Percentiles rank a stretch among this genome's conserved stretches.
Evolutionary conservation across 75 land plant genomes (phyloP).

Genomic region (Selaginella moellendorffii): DNA sequence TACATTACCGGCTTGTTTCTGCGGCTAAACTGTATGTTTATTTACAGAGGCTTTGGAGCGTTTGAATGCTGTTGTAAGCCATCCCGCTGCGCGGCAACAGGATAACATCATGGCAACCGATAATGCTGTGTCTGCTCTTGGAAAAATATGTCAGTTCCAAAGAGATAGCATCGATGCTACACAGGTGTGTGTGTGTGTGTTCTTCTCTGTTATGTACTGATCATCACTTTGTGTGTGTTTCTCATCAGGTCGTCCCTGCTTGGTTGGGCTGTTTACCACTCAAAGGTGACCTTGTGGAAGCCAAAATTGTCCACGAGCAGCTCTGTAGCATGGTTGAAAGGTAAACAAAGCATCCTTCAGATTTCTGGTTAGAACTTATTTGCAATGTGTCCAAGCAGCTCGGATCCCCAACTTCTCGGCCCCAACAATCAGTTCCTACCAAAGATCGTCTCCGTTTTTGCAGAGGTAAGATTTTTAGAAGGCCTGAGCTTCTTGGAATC

Average conservation of each 20-base stretch:
- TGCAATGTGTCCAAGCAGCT: slow-evolving; percentile 27
- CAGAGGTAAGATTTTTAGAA: slow-evolving; percentile 39
- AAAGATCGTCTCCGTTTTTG: slow-evolving; percentile 69
- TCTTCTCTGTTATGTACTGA: background rate
- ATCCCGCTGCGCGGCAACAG: slow-evolving; percentile 46
- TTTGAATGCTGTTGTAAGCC: slow-evolving; percentile 48
- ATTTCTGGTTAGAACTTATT: background rate
- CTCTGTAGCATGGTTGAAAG: slow-evolving; percentile 91
- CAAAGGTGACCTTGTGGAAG: slow-evolving; percentile 74
- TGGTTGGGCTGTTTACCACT: slow-evolving; percentile 90
- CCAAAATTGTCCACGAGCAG: slow-evolving; percentile 89
- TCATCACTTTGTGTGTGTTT: background rate
- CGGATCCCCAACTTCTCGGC: slow-evolving; percentile 60
- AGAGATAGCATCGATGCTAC: slow-evolving; percentile 58
- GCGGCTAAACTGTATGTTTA: background rate
- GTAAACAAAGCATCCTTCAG: slow-evolving; percentile 14
- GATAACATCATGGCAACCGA: slow-evolving; percentile 79
- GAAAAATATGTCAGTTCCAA: slow-evolving; percentile 67
- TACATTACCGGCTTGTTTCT: too few species aligned
- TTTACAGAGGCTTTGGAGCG: slow-evolving; percentile 65
- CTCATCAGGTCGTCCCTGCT: slow-evolving; percentile 73
- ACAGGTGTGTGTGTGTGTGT: slow-evolving; percentile 29
- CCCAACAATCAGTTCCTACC: slow-evolving; percentile 70
- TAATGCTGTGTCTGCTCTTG: slow-evolving; percentile 82
- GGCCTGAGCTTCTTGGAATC: background rate